A percentile compares a stretch with the other conserved stretches of the same genome.
These are phyloP conservation scores for Linaria vulgaris DNA, from an alignment of 257 asterid species.

Conservation along the genomic window DNA sequence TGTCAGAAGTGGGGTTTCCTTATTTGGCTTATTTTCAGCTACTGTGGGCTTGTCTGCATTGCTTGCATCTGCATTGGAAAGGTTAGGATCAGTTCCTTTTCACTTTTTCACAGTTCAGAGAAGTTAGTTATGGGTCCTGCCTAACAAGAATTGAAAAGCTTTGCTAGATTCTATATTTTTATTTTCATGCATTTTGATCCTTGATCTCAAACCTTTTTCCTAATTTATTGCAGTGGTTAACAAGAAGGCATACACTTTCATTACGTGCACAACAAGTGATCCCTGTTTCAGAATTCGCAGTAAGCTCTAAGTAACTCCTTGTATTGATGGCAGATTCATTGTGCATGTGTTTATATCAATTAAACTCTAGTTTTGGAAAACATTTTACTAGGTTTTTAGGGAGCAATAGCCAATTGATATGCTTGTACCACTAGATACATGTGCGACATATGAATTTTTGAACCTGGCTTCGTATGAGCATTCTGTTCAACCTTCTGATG, in stretches of 20 bases:
- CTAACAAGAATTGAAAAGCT: not conserved
- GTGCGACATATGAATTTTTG: no score
- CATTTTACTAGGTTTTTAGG: not conserved
- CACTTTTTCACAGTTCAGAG: constrained; percentile 1
- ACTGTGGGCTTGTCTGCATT: constrained; percentile 85
- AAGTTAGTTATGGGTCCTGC: constrained; percentile 1
- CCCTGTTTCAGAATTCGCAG: constrained; percentile 94
- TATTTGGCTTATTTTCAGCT: constrained; percentile 95
- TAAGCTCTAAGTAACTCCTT: constrained; percentile 38
- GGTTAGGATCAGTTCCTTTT: constrained; percentile 49
- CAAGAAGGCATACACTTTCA: constrained; percentile 84
- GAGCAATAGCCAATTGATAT: not conserved
- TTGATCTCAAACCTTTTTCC: not conserved
- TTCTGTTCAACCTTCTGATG: no score
- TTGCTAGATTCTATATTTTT: not conserved
- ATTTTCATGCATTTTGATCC: not conserved
- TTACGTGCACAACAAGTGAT: constrained; percentile 94
- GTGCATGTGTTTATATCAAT: constrained; percentile 8
- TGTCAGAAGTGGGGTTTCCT: constrained; percentile 99
- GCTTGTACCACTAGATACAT: not conserved
- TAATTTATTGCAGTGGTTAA: constrained; percentile 62
- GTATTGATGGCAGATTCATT: not conserved
- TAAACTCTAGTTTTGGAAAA: not conserved
- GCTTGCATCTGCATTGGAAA: constrained; percentile 79
- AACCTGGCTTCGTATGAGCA: no score